These are phyloP conservation scores for Nelumbo lutea DNA, from an alignment of 164 flowering plant genomes.

Conservation along the genomic window DNA sequence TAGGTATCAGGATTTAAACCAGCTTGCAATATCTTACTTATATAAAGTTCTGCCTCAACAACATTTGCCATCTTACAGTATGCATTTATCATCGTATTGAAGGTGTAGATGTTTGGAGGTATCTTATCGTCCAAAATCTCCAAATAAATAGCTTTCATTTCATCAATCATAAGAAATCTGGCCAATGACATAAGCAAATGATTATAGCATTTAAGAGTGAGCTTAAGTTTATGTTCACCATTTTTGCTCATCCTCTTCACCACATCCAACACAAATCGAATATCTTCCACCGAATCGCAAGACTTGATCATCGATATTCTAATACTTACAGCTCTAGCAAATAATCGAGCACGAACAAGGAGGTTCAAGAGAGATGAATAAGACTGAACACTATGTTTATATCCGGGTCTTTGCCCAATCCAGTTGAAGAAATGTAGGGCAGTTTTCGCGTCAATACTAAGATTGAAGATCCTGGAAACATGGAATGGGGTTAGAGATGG, in stretches of 20 bases:
- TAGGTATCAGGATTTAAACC: constrained; percentile 63
- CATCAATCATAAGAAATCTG: constrained; percentile 51
- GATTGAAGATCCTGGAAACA: constrained; percentile 41
- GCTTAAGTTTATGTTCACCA: constrained; percentile 27
- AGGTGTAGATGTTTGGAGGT: constrained; percentile 53
- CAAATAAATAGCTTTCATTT: constrained; percentile 46
- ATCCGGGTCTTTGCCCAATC: constrained; percentile 38
- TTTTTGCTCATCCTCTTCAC: constrained; percentile 34
- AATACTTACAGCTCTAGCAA: constrained; percentile 39
- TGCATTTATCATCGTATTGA: constrained; percentile 71
- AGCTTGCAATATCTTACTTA: constrained; percentile 54
- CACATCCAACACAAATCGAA: constrained; percentile 31
- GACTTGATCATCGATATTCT: constrained; percentile 51
- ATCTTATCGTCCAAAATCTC: constrained; percentile 48
- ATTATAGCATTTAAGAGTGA: constrained; percentile 52
- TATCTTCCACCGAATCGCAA: constrained; percentile 36
- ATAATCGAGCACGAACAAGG: constrained; percentile 31
- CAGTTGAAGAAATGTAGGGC: constrained; percentile 62
- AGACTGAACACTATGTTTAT: constrained; percentile 45
- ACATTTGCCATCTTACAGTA: constrained; percentile 65
- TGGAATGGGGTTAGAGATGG: constrained; percentile 44
- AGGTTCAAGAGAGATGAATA: constrained; percentile 37
- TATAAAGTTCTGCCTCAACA: constrained; percentile 43
- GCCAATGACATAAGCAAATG: constrained; percentile 47
- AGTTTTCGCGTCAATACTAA: constrained; percentile 37